Conservation (phyloP, 805 yeast genomes). For the Kregervanrija fluxuum region DNA sequence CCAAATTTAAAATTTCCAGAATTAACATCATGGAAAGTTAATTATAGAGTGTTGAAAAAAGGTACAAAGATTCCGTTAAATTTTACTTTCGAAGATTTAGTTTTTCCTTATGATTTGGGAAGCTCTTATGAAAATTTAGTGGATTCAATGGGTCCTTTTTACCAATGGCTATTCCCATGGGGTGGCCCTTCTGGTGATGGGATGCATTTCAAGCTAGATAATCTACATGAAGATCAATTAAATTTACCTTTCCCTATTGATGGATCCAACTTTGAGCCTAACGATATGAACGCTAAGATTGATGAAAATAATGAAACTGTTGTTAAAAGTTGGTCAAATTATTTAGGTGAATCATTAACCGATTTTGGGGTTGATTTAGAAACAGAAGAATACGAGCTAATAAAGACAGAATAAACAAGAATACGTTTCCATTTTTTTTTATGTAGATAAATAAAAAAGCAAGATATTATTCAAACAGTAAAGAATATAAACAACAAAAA, state of each 20-base stretch:
- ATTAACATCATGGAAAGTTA: conserved; percentile 39
- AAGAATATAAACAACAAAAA: too few relatives aligned
- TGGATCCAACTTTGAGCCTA: conserved; percentile 37
- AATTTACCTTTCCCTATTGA: conserved; percentile 93
- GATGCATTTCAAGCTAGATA: conserved; percentile 46
- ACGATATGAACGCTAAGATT: conserved; percentile 1
- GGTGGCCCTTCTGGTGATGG: conserved; percentile 59
- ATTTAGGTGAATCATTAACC: conserved; percentile 72
- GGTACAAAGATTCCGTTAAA: conserved; percentile 20
- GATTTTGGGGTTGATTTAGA: conserved; percentile 87
- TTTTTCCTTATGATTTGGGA: conserved; percentile 75
- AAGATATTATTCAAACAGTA: too few relatives aligned
- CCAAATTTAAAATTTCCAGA: conserved; percentile 29
- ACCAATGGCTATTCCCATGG: conserved; percentile 69
- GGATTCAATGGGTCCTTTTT: conserved; percentile 53
- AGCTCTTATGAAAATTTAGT: conserved; percentile 50
- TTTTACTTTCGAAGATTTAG: conserved; percentile 53
- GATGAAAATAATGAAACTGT: conserved; percentile 13
- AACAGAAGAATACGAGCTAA: conserved; percentile 34
- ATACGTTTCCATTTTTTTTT: too few relatives aligned
- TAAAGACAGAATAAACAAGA: not conserved
- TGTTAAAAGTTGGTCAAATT: conserved; percentile 51
- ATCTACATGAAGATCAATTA: conserved; percentile 50
- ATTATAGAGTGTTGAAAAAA: conserved; percentile 15
- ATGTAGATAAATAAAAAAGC: too few relatives aligned